Evolutionary conservation across 495 filamentous ascomycete genomes (phyloP), one percentile per base, ranked within the genome.

Genomic region (Corynascus novoguineensis): DNA sequence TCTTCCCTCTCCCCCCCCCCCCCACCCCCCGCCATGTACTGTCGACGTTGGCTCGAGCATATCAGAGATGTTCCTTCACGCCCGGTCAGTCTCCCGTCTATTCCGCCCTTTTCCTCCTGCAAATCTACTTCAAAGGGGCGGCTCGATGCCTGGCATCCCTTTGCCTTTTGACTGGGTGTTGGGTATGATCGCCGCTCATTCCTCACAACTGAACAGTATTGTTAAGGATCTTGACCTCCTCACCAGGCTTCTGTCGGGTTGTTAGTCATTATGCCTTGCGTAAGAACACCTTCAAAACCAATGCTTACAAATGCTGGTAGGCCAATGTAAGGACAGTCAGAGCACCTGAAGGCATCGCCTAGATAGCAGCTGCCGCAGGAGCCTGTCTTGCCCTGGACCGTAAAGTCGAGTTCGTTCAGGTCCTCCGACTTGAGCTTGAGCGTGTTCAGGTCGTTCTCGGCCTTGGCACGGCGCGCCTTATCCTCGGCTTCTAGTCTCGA

Each of bases 311-410:
- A 98, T 7, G 93, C 86, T 2, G 95, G 93, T 51, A 97, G 75
- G 9, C 93, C 95, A 59, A 95, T 83, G 72, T 96, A 97, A 0
- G 92, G 92, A 68, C 93, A 97, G 14, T 55, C 63, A 31, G 70
- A 73, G 60, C 86, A 91, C 46, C 87, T 73, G 70, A 92, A 92
- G 5, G 90, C 90, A 73, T 98, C 93, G 24, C 93, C 93, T 11
- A 98, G 75, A 28, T 90, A 87, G 68, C 93, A 97, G 68, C 88
- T 96, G 50, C 89, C 89, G 68, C 93, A 98, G 10, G 86, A 91
- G 9, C 95, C 92, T 0, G 90, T 87, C 75, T 96, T 97, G 50
- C 95, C 93, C 65, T 92, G 80, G 15, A 98, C 91, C 1, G 93
- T 98, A 68, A 97, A 96, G 69, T 98, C 93, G 17, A 97, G 77